Evolutionary conservation across 2,329 filamentous ascomycete species (phyloP), one percentile per base, ranked within the genome.

Genomic region (Metarhizium rileyi): DNA sequence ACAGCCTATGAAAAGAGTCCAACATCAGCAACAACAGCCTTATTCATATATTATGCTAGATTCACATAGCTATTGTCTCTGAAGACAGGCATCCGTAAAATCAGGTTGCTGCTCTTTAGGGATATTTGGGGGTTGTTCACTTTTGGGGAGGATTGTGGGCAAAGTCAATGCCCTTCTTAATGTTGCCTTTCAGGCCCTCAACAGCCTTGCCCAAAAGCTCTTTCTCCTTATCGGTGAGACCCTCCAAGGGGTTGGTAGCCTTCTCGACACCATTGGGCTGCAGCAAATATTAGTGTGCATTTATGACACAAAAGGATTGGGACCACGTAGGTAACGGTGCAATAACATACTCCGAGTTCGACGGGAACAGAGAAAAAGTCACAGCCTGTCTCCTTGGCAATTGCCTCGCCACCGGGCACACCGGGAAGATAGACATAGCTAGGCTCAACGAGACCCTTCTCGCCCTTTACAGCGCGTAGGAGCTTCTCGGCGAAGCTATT

Each of bases 281-380:
- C 50, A 41, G 8, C 42, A 52, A 22, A 44, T 59, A 57, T 64
- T 56, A 66, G 68, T 46, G 8, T n/a, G 57, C 59, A 53, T 62
- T 58, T 35, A 33, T 26, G 6, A 45, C 28, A 42, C 18, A 10
- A 20, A 14, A 38, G 20, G 33, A 18, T 36, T 5, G 33, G 12
- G n/a, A 14, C 12, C 27, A 20, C 22, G 23, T 10, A 16, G 23
- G 18, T 28, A 18, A 33, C 20, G 38, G 27, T n/a, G 28, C 33
- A 36, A 50, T 8, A 50, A 78, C 87, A 75, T 86, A 94, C 90
- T 65, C 93, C 93, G 59, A 98, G 89, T 74, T 95, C 88, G 59
- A 97, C 81, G 53, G 90, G 91, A 49, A 94, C 89, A 52, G 93
- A 95, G 81, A 98, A 98, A 78, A 87, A 98, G 50, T 98, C 90